These are phyloP conservation scores for Plenodomus tracheiphilus DNA, from an alignment of 2,329 filamentous ascomycete genomes.

Conservation along the genomic window DNA sequence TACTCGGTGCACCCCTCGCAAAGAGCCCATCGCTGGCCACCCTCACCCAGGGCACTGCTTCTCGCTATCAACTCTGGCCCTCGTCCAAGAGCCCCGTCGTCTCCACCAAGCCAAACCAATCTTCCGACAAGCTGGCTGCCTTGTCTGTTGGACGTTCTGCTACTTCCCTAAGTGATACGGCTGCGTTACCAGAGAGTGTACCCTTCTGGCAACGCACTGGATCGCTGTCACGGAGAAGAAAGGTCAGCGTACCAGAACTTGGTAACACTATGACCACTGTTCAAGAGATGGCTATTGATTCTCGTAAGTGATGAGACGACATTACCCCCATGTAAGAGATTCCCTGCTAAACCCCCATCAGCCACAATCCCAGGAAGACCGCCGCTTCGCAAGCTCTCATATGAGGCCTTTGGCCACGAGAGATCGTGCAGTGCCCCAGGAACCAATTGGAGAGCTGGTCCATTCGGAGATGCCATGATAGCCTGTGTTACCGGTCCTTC, in stretches of 20 bases:
- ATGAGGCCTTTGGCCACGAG: slow-evolving; percentile 43
- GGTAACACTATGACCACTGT: slow-evolving; percentile 44
- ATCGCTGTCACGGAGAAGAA: slow-evolving; percentile 45
- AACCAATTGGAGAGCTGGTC: slow-evolving; percentile 42
- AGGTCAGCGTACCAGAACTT: slow-evolving; percentile 48
- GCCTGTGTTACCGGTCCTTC: slow-evolving; percentile 45
- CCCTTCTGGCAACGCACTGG: slow-evolving; percentile 43
- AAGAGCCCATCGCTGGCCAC: slow-evolving; percentile 36
- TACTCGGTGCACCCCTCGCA: slow-evolving; percentile 18
- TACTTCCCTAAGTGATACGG: slow-evolving; percentile 47
- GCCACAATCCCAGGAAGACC: slow-evolving; percentile 48
- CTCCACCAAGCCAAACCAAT: slow-evolving; percentile 16
- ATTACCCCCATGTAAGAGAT: too few relatives aligned
- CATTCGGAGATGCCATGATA: slow-evolving; percentile 47
- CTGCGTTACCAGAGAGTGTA: slow-evolving; percentile 33
- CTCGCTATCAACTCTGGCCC: slow-evolving; percentile 45
- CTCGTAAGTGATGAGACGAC: slow-evolving; percentile 48
- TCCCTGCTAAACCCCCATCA: slow-evolving; percentile 22
- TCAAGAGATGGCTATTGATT: slow-evolving; percentile 44
- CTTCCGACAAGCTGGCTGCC: slow-evolving; percentile 40
- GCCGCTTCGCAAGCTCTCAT: slow-evolving; percentile 40
- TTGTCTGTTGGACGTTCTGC: slow-evolving; percentile 44
- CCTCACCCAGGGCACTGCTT: slow-evolving; percentile 24
- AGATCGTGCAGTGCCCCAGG: slow-evolving; percentile 46
- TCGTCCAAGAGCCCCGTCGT: slow-evolving; percentile 35